These are phyloP conservation scores for Boletus eberwhitei DNA, from an alignment of 768 basidiomycete species.

Conservation along the genomic window DNA sequence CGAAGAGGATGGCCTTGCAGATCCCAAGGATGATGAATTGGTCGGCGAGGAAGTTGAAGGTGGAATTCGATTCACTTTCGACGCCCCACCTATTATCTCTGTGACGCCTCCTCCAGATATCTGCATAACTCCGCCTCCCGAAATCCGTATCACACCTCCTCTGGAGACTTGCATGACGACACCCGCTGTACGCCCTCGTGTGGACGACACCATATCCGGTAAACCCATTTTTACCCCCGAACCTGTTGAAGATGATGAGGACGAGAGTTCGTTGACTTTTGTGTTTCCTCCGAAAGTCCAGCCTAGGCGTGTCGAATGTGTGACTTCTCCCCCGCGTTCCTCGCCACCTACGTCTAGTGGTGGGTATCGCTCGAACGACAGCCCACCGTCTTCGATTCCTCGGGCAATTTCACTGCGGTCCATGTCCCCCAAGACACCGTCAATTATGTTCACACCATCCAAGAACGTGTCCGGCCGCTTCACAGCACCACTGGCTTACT, in stretches of 20 bases:
- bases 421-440: conserved; percentile 29
- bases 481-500: conserved; percentile 18
- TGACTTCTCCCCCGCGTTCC: conserved; percentile 8
- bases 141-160: conserved; percentile 23
- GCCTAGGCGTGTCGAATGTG: conserved; percentile 3
- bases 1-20: conserved; percentile 26
- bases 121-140: conserved; percentile 28
- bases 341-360: conserved; percentile 4
- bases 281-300: conserved; percentile 19
- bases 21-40: conserved; percentile 45
- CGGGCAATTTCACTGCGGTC: conserved; percentile 38
- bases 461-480: conserved; percentile 30
- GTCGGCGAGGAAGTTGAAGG: conserved; percentile 57
- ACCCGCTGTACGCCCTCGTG: conserved; percentile 16
- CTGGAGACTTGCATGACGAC: conserved; percentile 12
- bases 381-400: conserved; percentile 52
- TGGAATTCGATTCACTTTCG: conserved; percentile 74
- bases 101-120: conserved; percentile 26
- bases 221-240: conserved; percentile 8
- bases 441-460: conserved; percentile 34
- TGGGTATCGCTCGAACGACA: conserved; percentile 12
- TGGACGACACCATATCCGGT: background rate
- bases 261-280: conserved; percentile 23
- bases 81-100: conserved; percentile 44
- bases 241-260: conserved; percentile 20